Conservation (phyloP, 805 yeast genomes). For the Wickerhamomyces queroliae region DNA sequence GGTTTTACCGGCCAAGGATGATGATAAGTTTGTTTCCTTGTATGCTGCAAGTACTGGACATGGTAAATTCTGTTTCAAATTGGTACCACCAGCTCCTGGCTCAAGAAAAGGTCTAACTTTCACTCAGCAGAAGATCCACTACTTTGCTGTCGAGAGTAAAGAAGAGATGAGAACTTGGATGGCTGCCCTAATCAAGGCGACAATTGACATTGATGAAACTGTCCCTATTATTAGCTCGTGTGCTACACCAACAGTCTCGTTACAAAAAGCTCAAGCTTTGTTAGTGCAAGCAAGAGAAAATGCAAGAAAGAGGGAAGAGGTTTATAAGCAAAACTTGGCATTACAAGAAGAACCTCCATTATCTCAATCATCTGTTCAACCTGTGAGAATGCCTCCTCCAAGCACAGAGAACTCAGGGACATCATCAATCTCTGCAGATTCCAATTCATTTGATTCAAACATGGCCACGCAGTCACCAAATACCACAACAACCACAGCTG, state of each 20-base stretch:
- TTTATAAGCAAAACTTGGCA: constrained; percentile 17
- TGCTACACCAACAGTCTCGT: constrained; percentile 90
- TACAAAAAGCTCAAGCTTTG: constrained; percentile 81
- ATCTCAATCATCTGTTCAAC: background rate
- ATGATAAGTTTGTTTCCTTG: constrained; percentile 78
- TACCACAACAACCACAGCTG: constrained; percentile 35
- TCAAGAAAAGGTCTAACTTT: constrained; percentile 91
- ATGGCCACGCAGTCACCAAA: constrained; percentile 24
- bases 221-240: constrained; percentile 91
- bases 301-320: constrained; percentile 49
- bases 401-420: constrained; percentile 23
- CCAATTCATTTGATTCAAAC: constrained; percentile 23
- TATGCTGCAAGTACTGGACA: constrained; percentile 92
- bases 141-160: constrained; percentile 86
- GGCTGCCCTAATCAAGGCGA: constrained; percentile 90
- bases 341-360: constrained; percentile 22
- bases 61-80: constrained; percentile 88
- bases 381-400: constrained; percentile 11
- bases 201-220: constrained; percentile 90
- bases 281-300: constrained; percentile 78
- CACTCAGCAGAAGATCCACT: constrained; percentile 94
- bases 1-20: constrained; percentile 78
- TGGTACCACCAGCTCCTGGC: constrained; percentile 97
- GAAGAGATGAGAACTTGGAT: constrained; percentile 96
- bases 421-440: constrained; percentile 24